Evolutionary conservation across 73 alveolate species (phyloP), one percentile per base, ranked within the genome.

Genomic region (Tetrahymena thermophila): DNA sequence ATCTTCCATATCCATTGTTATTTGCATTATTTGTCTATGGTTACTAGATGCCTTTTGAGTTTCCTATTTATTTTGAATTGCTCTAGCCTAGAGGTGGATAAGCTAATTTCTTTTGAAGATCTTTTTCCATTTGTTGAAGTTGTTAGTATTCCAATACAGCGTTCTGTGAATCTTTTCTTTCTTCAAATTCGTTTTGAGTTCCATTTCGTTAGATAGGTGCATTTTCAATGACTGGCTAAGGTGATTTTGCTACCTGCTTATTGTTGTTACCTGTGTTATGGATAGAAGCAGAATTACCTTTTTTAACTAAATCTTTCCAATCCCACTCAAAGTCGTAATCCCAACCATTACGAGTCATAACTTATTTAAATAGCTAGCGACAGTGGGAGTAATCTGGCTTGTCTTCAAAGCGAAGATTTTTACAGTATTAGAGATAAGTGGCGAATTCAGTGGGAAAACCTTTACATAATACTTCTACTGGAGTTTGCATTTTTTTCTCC

Each of bases 371-470:
- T 34, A 98, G 94, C 57, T 97, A 97, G 94, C 98, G 97, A 21
- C 98, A 96, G 94, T 96, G 98, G 31, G 96, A 84, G 85, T 98
- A 98, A 93, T 98, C 99, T 35, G 99, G 99, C 94, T 96, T 98
- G 89, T 98, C 98, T 37, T 95, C 98, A 58, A 99, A 99, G 85
- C 97, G 95, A 35, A 99, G 97, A 50, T 94, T 94, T 94, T 98
- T 96, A 23, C 96, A 38, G 93, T 98, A 98, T 56, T 95, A 96
- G 44, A 98, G 96, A 85, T 97, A 98, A 56, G 94, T 94, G 38
- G 84, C 94, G 85, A 99, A 96, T 96, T 98, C 99, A 19, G 97
- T 95, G 23, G 99, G 99, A 93, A 96, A 97, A 83, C 98, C 98
- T 85, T 98, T 96, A 83, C 99, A 97, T 94, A 98, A 96, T 3